Base-by-base conservation (phyloP, 805 yeast genomes). In the Debaryomyces tyrocola region DNA sequence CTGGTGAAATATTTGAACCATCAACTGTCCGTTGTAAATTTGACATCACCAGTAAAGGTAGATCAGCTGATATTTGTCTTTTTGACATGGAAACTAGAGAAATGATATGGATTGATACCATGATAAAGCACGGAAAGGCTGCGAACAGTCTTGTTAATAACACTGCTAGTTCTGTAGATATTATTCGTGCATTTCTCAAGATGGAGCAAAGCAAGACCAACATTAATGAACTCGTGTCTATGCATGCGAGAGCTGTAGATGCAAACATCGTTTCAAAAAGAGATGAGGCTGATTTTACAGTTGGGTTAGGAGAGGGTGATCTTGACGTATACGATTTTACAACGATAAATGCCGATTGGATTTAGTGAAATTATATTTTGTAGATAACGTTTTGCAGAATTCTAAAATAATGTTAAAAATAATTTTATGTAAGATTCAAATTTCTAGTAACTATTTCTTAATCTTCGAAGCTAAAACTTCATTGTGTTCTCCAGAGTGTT, bases 241-340 rank as follows among this genome's bases (percentile, higher is more conserved):
- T 50, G 4, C 51, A 50, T 29, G 43, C 33, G 2, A 27, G 24
- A 11, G 44, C 46, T 10, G 33, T 11, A 8, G 41, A 39, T 10
- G 44, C 47, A 12, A 20, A 17, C 6, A 14, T 49, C 10, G 46
- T 42, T 8, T 24, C 34, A 28, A 1, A 27, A 12, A 33, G 24
- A 17, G 44, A 40, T 4, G 46, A 49, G 4, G 53, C 51, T 3
- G 36, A 47, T 27, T 50, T 41, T 24, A 43, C 44, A 17, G 53
- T 47, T n/a, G 48, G 49, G 2, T 41, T 47, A 14, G 44, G 43
- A 14, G 44, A 29, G 8, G 53, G 51, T 20, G 51, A 47, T 33
- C 40, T 47, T 12, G 49, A 49, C 31, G 41, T 41, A 6, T 44
- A 40, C 33, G 44, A 49, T 47, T 43, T 49, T 18, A 46, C 51